Evolutionary conservation across 805 yeast genomes (phyloP), one percentile per base, ranked within the genome.

Genomic region (Starmerella floricola): DNA sequence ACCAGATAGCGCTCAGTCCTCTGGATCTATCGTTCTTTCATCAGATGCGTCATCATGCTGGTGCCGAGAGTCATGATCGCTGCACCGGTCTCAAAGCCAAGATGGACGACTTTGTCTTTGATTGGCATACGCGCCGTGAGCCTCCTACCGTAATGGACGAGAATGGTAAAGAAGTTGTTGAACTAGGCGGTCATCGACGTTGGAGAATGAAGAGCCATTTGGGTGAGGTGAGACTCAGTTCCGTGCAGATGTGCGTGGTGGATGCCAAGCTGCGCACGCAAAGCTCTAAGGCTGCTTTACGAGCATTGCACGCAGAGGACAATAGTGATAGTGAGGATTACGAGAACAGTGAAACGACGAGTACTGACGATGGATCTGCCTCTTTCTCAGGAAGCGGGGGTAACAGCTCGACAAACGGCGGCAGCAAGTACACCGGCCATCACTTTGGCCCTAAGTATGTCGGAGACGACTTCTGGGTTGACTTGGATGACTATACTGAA

Each of bases 11-110:
- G 41, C 62, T 88, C 36, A 68, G 74, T 21, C 87, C 94, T 1
- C 63, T 91, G 15, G 83, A 74, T 50, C 63, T 88, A 11, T 68
- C 88, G 0, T 94, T 87, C 59, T 67, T 77, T 18, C 79, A 80
- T 20, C 41, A 37, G 17, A 16, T 49, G 41, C 28, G 42, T 2
- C 42, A 40, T 12, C 48, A 43, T 17, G 18, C 35, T 12, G 41
- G 31, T 11, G 28, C 44, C 8, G 54, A 56, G 18, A 58, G 65
- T 3, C 68, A 70, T 17, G 68, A 66, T 31, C 60, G 69, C 3
- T 61, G 65, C 34, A 68, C 81, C 20, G 98, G 98, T 8, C 46
- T 87, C 19, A 79, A 82, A 55, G 76, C 73, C 4, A 73, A 71
- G 43, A 65, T 77, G 1, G 69, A 69, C 15, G 60, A 63, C 3